These are phyloP conservation scores for Gracilaria caudata DNA, from an alignment of 23 red algal genomes.

Conservation along the genomic window DNA sequence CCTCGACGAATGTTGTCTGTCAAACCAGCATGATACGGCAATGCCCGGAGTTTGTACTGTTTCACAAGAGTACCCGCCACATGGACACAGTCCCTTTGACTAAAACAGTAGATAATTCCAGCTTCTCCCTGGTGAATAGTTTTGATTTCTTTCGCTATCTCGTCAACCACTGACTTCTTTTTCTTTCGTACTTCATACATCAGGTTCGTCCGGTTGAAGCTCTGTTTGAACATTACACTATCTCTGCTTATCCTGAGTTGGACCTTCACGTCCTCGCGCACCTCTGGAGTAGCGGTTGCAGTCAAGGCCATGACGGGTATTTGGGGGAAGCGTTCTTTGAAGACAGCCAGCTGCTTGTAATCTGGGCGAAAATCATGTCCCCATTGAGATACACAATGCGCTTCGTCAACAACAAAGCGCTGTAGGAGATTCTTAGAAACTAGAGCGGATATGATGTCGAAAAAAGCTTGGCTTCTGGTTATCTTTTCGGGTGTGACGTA, in stretches of 20 bases:
- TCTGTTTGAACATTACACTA: constrained; percentile 95
- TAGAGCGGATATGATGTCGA: constrained; percentile 65
- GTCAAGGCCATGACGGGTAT: constrained; percentile 97
- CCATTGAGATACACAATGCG: constrained; percentile 99
- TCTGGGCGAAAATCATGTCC: constrained; percentile 99
- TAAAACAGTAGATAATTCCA: constrained; percentile 98
- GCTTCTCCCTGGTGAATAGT: constrained; percentile 64
- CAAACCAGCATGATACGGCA: constrained; percentile 79
- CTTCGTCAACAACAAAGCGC: constrained; percentile 97
- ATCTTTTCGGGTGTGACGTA: constrained; percentile 99
- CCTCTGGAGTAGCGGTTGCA: constrained; percentile 93
- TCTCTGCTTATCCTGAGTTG: constrained; percentile 87
- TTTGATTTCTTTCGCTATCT: constrained; percentile 76
- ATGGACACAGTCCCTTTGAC: constrained; percentile 90
- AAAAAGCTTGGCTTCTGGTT: constrained; percentile 76
- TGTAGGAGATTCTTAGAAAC: constrained; percentile 66
- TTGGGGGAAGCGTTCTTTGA: constrained; percentile 87
- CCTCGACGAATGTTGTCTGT: constrained; percentile 42
- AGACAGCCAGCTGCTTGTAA: constrained; percentile 91
- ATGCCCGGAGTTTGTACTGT: constrained; percentile 45
- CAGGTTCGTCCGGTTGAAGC: constrained; percentile 91
- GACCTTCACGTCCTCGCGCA: constrained; percentile 93
- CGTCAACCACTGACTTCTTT: constrained; percentile 61
- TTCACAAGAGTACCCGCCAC: constrained; percentile 69
- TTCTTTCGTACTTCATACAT: constrained; percentile 93